Evolutionary conservation across 164 flowering plant species (phyloP), one percentile per base, ranked within the genome.

Genomic region (Saururus chinensis): DNA sequence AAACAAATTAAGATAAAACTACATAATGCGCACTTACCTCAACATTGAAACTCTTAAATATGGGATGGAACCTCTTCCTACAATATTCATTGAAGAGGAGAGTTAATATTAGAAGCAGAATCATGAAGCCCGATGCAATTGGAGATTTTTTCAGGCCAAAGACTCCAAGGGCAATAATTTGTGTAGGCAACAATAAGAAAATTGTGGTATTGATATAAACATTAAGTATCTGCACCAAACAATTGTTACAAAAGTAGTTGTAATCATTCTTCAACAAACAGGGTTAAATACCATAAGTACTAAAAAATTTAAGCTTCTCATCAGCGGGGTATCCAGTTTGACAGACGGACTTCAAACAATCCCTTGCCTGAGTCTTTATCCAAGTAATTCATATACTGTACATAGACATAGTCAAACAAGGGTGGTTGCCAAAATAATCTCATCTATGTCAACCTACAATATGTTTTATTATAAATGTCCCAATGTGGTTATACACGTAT

Each of bases 71-170:
- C 48, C 96, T 79, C 71, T 86, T 78, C 72, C 96, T 73, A 66
- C 98, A 89, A 63, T 82, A 95, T 75, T 80, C 87, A 41, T 89
- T 77, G 72, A 91, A 95, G 35, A 95, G 82, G 48, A 95, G 79
- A 8, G 97, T 95, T 63, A 69, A 66, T 56, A 87, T 76, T 21
- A 86, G 64, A 63, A 91, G 52, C 9, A 92, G 89, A 54, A 89
- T 71, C 56, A 84, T 89, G 76, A 91, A 89, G 48, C 90, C 88
- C 5, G 92, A 76, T 3, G 98, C 87, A 49, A 84, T 60, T 53
- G 96, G 80, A 4, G 95, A 80, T 16, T 60, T 21, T 69, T 89
- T 95, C 21, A 86, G 20, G 37, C 93, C 92, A 71, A 95, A 91
- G 21, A 91, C 82, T 14, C 93, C 93, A 55, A 87, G 73, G 59